phyloP scores from a whole-genome alignment of 148 eudicot genomes.

The Chenopodium suecicum region DNA sequence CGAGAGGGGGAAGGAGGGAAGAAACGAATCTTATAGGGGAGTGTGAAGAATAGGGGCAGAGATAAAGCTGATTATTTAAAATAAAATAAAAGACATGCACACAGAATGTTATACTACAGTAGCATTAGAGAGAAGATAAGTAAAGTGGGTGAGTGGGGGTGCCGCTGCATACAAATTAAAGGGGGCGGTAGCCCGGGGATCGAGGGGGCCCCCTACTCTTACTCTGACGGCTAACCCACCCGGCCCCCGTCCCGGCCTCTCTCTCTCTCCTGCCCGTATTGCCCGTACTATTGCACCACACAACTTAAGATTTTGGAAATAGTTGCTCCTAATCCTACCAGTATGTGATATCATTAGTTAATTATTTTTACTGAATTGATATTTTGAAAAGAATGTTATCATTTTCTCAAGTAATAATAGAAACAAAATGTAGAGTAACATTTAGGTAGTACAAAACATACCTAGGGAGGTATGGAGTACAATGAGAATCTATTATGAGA shows the following conservation, averaged over 20 bases:
- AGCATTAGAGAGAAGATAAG: neutral
- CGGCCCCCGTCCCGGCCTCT: neutral
- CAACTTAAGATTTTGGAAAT: no score
- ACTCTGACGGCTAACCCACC: conserved; percentile 20
- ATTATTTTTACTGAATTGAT: no score
- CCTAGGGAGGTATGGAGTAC: no score
- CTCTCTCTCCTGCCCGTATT: conserved; percentile 16
- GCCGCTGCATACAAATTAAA: neutral
- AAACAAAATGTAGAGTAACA: no score
- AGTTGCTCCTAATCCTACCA: no score
- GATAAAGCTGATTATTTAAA: conserved; percentile 11
- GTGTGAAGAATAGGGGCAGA: conserved; percentile 17
- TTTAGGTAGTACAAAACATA: no score
- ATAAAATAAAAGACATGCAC: conserved; percentile 24
- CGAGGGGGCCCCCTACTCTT: conserved; percentile 19
- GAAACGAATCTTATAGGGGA: conserved; percentile 36
- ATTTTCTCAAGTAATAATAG: no score
- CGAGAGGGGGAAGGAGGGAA: neutral
- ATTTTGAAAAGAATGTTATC: no score
- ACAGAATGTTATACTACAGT: conserved; percentile 23
- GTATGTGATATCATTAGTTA: no score
- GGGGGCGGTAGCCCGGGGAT: conserved; percentile 16
- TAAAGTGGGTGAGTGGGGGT: conserved; percentile 7
- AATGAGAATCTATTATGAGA: no score
- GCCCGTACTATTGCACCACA: neutral